Conservation (phyloP, 225 moss, liverwort and hornwort species). For the Ulota crispa region DNA sequence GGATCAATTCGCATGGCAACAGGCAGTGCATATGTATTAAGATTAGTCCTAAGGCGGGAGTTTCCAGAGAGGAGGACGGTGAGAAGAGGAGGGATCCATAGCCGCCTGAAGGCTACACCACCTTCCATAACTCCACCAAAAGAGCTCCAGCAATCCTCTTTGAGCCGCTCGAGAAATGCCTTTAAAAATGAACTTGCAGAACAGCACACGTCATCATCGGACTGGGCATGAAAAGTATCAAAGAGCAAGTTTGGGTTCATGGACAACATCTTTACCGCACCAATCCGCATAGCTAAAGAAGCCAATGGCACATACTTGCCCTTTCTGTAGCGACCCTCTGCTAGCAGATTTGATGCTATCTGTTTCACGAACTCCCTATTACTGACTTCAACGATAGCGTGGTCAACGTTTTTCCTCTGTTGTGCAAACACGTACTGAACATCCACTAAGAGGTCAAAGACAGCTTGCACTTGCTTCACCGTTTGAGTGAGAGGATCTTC, state of each 20-base stretch:
- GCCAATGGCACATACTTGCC: slow-evolving; percentile 96
- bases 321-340: slow-evolving; percentile 93
- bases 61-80: slow-evolving; percentile 80
- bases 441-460: slow-evolving; percentile 97
- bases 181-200: slow-evolving; percentile 90
- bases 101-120: slow-evolving; percentile 61
- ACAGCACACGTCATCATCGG: slow-evolving; percentile 97
- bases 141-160: slow-evolving; percentile 84
- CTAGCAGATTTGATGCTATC: slow-evolving; percentile 78
- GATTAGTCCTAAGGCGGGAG: slow-evolving; percentile 72
- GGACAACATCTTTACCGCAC: slow-evolving; percentile 66
- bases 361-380: slow-evolving; percentile 64
- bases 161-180: slow-evolving; percentile 85
- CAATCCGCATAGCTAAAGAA: slow-evolving; percentile 78
- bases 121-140: slow-evolving; percentile 80
- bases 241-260: slow-evolving; percentile 82
- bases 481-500: slow-evolving; percentile 99
- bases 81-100: slow-evolving; percentile 86
- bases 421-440: slow-evolving; percentile 62
- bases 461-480: slow-evolving; percentile 96
- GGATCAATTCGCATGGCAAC: slow-evolving; percentile 84
- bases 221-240: slow-evolving; percentile 87
- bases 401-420: slow-evolving; percentile 18
- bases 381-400: slow-evolving; percentile 18
- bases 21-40: slow-evolving; percentile 90